A percentile compares a stretch with the other conserved stretches of the same genome.
phyloP scores from a whole-genome alignment of 495 filamentous ascomycete species.

The Chaetomium tenue region DNA sequence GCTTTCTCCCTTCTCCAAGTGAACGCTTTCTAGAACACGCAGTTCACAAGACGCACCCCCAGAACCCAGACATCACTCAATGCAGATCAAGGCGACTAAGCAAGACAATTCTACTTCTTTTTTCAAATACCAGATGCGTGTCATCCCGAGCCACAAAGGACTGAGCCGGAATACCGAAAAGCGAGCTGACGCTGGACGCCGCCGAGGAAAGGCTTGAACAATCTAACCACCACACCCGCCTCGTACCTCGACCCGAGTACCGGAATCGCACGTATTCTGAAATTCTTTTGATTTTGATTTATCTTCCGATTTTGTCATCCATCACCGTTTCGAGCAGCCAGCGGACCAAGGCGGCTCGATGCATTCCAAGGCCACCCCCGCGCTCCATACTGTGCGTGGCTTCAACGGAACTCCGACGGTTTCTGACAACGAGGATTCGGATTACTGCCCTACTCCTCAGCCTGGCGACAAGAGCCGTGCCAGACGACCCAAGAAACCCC shows the following conservation, averaged over 20 bases:
- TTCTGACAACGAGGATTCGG: constrained; percentile 83
- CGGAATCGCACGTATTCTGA: constrained; percentile 13
- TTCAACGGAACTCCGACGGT: constrained; percentile 71
- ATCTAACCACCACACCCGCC: constrained; percentile 13
- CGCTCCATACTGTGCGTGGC: constrained; percentile 71
- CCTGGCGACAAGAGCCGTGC: constrained; percentile 35
- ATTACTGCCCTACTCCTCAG: constrained; percentile 50
- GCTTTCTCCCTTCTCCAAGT: constrained; percentile 23
- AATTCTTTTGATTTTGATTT: constrained; percentile 4
- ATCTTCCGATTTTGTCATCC: background rate
- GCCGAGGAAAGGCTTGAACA: constrained; percentile 50
- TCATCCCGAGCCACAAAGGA: constrained; percentile 41
- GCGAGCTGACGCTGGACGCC: constrained; percentile 51
- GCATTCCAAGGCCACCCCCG: constrained; percentile 54
- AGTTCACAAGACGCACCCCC: constrained; percentile 6
- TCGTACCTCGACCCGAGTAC: background rate
- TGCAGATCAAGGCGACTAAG: constrained; percentile 47
- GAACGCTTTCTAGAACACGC: background rate
- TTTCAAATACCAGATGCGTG: constrained; percentile 51
- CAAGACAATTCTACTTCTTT: constrained; percentile 45
- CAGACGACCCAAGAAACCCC: constrained; percentile 31
- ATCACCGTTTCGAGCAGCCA: constrained; percentile 8
- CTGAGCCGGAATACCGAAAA: constrained; percentile 41
- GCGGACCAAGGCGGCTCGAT: constrained; percentile 28
- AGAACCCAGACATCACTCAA: constrained; percentile 33